Evolutionary conservation across 2,329 filamentous ascomycete species (phyloP), one percentile per base, ranked within the genome.

Genomic region (Cladosporium phlei): DNA sequence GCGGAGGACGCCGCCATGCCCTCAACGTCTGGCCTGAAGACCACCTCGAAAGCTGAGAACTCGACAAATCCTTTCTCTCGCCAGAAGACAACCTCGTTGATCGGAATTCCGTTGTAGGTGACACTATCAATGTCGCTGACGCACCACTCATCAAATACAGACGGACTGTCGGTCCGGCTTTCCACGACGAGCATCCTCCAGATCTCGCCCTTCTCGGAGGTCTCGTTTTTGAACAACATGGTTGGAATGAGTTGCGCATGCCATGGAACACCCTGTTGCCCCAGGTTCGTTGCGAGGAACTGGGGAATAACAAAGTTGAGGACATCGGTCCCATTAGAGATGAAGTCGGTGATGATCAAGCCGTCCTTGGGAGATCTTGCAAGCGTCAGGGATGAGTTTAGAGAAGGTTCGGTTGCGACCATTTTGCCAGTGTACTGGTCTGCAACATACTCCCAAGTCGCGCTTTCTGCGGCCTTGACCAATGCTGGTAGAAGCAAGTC

Each of bases 391-490:
- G 48, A 52, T 11, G 59, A 57, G 51, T 62, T 60, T 12, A 62
- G 40, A 12, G 21, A 38, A 3, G 40, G 6, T 6, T 53, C 28
- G 2, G 37, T 39, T 4, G 58, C 39, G 11, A 21, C 22, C 33
- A 56, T 59, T 4, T 9, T 39, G 2, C 57, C 55, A 8, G 50
- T 47, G 44, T 60, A 55, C 9, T 17, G 33, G 5, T 38, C 29
- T 2, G 52, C 44, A 21, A 59, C 25, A 17, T 44, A 29, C 4
- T 52, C 10, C 58, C 57, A 59, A 8, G 58, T 38, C 5, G 44
- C 40, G 14, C 54, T 43, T 47, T 71, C 68, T 2, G 65, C 66
- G 2, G 60, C 58, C 9, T 59, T 63, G 4, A 68, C 53, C 1
- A 66, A 37, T 4, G 49, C 52, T 1, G 56, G 48, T 1, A 60